Evolutionary conservation across 306 rosid genomes (phyloP).

Genomic region (Luffa acutangula): DNA sequence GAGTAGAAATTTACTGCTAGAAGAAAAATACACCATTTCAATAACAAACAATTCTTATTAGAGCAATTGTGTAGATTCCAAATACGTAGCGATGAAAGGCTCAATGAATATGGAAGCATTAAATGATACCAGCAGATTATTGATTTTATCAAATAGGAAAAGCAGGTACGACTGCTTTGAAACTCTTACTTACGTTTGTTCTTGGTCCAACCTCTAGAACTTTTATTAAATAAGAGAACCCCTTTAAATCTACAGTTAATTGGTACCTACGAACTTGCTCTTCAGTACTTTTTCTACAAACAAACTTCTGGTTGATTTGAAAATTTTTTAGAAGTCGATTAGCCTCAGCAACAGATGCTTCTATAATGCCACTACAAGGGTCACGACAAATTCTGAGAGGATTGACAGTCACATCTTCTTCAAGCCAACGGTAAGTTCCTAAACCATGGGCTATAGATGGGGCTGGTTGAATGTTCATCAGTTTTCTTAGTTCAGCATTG

Average conservation of each 20-base stretch:
- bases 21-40: not conserved
- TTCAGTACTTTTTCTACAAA: constrained; percentile 26
- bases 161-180: not conserved
- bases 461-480: constrained; percentile 22
- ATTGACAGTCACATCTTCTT: constrained; percentile 56
- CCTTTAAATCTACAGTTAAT: constrained; percentile 27
- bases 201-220: constrained; percentile 65
- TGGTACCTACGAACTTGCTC: constrained; percentile 39
- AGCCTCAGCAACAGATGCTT: constrained; percentile 70
- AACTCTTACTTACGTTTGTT: constrained; percentile 44
- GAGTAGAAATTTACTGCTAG: not conserved
- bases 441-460: constrained; percentile 77
- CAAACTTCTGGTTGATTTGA: constrained; percentile 39
- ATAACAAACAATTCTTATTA: not conserved
- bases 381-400: constrained; percentile 45
- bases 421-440: constrained; percentile 84
- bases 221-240: constrained; percentile 38
- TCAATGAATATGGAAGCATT: not conserved
- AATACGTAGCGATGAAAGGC: not conserved
- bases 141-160: not conserved
- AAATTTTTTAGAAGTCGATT: constrained; percentile 39
- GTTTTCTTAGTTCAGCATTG: constrained; percentile 25
- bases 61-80: not conserved
- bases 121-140: too few relatives aligned
- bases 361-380: constrained; percentile 48